Base-by-base conservation (phyloP, 495 filamentous ascomycete species). In the Tuber calosporum region DNA sequence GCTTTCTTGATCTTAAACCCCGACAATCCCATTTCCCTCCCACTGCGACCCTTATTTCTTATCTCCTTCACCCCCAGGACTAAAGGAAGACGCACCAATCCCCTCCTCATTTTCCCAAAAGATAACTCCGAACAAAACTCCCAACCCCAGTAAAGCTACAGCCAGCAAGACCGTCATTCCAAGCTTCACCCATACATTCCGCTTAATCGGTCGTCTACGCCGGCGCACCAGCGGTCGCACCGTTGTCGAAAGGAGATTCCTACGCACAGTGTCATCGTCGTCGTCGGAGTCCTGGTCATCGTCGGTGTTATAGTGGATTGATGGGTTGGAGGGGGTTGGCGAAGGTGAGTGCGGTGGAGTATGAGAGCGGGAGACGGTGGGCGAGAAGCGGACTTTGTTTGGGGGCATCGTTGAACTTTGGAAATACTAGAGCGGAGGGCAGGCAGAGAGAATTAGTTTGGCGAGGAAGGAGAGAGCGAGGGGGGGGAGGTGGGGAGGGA, bases 71-170 rank as follows among this genome's bases (percentile, higher is more conserved):
- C n/a, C n/a, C 53, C 53, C 26, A 62, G 53, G 40, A 26, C 42
- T 37, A 45, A 67, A 15, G 38, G 11, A 39, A 11, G 13, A 77
- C 75, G 43, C 67, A 77, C 75, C 75, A 66, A 67, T 72, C 38
- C 74, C 73, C 48, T 73, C 77, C 69, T 70, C 67, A 39, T 77
- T 80, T 36, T 79, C 74, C 74, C 71, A 72, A 58, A 80, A 68
- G 72, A 71, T 78, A 17, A 75, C 67, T 1, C 73, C 73, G 43
- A 79, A 80, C 39, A 75, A 62, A 41, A 79, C 68, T 13, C 72
- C 69, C 9, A 79, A 42, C 15, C 73, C 58, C 4, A 76, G 15
- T 40, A 80, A 34, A 26, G 72, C 73, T 7, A 41, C 69, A 20
- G 72, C 70, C 37, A 76, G 42, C 48, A 66, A 48, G 69, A 77